phyloP scores from a whole-genome alignment of 371 early-diverging fungal genomes.

The Synchytrium microbalum region DNA sequence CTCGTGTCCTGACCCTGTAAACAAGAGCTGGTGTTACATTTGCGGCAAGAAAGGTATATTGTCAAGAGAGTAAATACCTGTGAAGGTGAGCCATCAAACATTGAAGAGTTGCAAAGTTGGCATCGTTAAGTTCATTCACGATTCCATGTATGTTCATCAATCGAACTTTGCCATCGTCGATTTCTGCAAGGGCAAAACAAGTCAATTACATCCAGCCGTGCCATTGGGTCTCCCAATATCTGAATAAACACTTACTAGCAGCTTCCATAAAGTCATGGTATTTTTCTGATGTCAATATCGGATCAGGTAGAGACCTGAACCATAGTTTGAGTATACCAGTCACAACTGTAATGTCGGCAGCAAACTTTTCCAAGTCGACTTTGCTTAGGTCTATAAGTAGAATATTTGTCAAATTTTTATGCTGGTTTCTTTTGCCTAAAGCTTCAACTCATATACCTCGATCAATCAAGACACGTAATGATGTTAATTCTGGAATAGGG shows the following conservation, averaged over 20 bases:
- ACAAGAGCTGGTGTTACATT: neutral
- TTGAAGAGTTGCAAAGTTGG: constrained; percentile 68
- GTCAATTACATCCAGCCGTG: constrained; percentile 6
- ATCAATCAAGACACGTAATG: constrained; percentile 61
- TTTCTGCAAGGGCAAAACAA: constrained; percentile 25
- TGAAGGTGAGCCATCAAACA: constrained; percentile 62
- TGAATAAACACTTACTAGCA: constrained; percentile 40
- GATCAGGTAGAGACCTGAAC: constrained; percentile 84
- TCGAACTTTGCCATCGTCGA: constrained; percentile 51
- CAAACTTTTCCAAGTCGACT: constrained; percentile 54
- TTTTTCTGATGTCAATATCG: constrained; percentile 58
- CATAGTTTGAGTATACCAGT: constrained; percentile 81
- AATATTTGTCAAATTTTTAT: neutral
- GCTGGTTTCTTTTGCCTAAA: constrained; percentile 4
- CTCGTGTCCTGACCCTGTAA: constrained; percentile 65
- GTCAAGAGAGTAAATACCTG: constrained; percentile 34
- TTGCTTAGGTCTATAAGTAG: constrained; percentile 20
- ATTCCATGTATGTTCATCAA: constrained; percentile 55
- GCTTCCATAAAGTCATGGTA: constrained; percentile 62
- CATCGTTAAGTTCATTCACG: constrained; percentile 61
- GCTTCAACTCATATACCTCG: constrained; percentile 35
- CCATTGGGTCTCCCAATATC: no score
- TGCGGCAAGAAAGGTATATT: neutral
- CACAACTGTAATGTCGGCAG: constrained; percentile 68
- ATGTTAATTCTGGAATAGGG: constrained; percentile 55